Conservation (phyloP, 192 early-diverging fungal species). For the Obelidium mucronatum region DNA sequence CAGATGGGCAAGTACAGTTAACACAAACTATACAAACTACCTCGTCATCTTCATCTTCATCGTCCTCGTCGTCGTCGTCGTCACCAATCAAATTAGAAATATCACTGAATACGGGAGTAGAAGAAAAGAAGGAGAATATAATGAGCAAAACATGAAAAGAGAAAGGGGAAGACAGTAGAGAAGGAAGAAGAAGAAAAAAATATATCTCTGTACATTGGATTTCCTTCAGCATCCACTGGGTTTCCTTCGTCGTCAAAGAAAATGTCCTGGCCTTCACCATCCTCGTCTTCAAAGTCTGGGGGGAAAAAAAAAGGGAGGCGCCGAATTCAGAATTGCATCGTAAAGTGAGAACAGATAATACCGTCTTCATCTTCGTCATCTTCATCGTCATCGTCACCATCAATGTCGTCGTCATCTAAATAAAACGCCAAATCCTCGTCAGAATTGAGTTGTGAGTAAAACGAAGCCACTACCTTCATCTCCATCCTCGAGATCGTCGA, state of each 20-base stretch:
- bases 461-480: conserved; percentile 36
- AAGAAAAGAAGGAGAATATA: no score
- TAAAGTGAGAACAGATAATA: background rate
- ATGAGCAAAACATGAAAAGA: no score
- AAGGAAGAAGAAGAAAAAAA: background rate
- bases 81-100: conserved; percentile 21
- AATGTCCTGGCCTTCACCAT: conserved; percentile 15
- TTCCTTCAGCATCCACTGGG: conserved; percentile 43
- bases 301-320: background rate
- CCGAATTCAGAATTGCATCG: background rate
- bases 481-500: conserved; percentile 56
- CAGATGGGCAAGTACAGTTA: background rate
- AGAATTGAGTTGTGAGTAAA: background rate
- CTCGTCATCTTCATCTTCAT: conserved; percentile 13
- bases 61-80: conserved; percentile 20
- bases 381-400: conserved; percentile 10
- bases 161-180: no score
- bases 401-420: background rate
- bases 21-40: background rate
- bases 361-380: background rate
- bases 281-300: background rate
- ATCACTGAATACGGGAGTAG: background rate
- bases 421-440: background rate
- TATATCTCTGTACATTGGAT: background rate
- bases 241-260: conserved; percentile 48